Percentiles rank a stretch among this genome's conserved stretches.
These are phyloP conservation scores for Candida caryicola DNA, from an alignment of 805 yeast species.

Conservation along the genomic window DNA sequence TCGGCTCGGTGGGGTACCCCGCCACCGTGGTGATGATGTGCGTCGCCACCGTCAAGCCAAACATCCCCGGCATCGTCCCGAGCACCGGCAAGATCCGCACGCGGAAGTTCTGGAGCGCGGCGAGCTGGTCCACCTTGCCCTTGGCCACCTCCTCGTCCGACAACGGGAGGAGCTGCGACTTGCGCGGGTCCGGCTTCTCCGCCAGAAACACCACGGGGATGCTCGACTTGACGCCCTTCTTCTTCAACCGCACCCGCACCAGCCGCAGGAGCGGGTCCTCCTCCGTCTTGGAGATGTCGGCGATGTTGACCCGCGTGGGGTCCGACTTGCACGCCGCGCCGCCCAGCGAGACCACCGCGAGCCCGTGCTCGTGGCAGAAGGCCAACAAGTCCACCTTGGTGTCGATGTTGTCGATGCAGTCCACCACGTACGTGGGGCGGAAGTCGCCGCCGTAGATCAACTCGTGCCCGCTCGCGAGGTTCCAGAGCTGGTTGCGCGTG, in stretches of 20 bases:
- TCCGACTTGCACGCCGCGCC: conserved; percentile 98
- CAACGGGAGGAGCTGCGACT: conserved; percentile 83
- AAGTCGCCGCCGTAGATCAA: conserved; percentile 48
- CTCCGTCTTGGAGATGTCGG: conserved; percentile 84
- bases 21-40: conserved; percentile 74
- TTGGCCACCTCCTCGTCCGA: conserved; percentile 76
- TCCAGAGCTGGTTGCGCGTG: conserved; percentile 76
- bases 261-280: conserved; percentile 92
- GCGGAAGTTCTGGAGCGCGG: conserved; percentile 85
- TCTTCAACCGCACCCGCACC: conserved; percentile 79
- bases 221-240: conserved; percentile 69
- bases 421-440: conserved; percentile 77
- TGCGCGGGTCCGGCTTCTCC: conserved; percentile 94
- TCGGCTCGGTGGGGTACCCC: conserved; percentile 88
- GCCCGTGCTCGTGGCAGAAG: conserved; percentile 56
- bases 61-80: conserved; percentile 96
- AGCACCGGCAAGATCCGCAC: conserved; percentile 93
- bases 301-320: conserved; percentile 85
- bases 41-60: conserved; percentile 88
- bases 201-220: conserved; percentile 89
- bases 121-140: conserved; percentile 82
- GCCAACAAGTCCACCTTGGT: conserved; percentile 90
- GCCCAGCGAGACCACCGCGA: conserved; percentile 85
- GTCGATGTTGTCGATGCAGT: conserved; percentile 94
- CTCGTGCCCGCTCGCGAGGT: conserved; percentile 58